Percentiles rank a stretch among this genome's conserved stretches.
These are phyloP conservation scores for Lanmaoa pseudosensibilis DNA, from an alignment of 768 basidiomycete genomes.

Conservation along the genomic window DNA sequence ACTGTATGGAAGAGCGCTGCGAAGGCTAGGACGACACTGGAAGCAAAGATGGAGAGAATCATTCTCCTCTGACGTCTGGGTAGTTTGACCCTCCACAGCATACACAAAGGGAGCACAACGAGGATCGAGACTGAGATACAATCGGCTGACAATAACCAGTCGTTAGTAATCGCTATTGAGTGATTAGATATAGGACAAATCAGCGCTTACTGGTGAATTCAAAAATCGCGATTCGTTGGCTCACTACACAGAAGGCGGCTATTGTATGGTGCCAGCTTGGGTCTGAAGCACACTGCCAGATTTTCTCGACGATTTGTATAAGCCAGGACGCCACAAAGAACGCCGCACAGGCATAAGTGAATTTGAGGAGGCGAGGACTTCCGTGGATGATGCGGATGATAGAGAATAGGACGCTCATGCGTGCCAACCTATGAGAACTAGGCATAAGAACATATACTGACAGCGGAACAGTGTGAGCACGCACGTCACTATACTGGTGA, in stretches of 20 bases:
- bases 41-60: not conserved
- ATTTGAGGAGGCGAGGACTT: not conserved
- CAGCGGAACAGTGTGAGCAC: not conserved
- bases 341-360: not conserved
- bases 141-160: slow-evolving; percentile 7
- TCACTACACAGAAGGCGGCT: not conserved
- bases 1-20: not conserved
- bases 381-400: slow-evolving; percentile 8
- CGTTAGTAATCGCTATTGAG: not conserved
- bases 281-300: not conserved
- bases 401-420: slow-evolving; percentile 13
- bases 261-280: too few relatives aligned
- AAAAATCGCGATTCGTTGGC: not conserved
- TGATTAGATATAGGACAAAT: not conserved
- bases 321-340: slow-evolving; percentile 4
- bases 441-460: not conserved
- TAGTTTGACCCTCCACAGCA: slow-evolving; percentile 19
- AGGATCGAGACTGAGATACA: slow-evolving; percentile 4
- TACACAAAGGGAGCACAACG: slow-evolving; percentile 7
- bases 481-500: not conserved
- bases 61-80: slow-evolving; percentile 16
- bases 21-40: slow-evolving; percentile 13
- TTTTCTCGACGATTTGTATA: not conserved
- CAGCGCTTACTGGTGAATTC: too few relatives aligned
- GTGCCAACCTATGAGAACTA: not conserved